Evolutionary conservation across 768 basidiomycete genomes (phyloP).

Genomic region (Russula olivacea): DNA sequence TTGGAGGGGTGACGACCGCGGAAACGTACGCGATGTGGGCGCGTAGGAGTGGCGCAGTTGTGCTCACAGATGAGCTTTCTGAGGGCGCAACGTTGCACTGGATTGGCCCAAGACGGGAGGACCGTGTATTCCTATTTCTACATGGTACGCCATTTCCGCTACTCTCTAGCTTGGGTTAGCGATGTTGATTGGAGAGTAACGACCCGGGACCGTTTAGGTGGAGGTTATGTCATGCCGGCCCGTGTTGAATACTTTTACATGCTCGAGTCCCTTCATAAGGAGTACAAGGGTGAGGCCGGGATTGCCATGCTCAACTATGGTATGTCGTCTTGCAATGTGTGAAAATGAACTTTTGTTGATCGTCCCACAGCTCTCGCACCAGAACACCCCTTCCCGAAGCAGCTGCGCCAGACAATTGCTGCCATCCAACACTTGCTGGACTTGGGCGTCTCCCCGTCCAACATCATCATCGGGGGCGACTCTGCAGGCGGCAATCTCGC

Average conservation of each 20-base stretch:
- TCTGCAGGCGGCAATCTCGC: conserved; percentile 19
- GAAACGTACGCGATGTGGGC: not conserved
- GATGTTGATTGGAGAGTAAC: not conserved
- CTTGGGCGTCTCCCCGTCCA: conserved; percentile 20
- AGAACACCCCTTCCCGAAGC: not conserved
- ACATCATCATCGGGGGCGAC: conserved; percentile 23
- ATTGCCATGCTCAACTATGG: conserved; percentile 9
- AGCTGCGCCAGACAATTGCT: conserved; percentile 6
- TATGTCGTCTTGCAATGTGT: not conserved
- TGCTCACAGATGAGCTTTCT: conserved; percentile 2
- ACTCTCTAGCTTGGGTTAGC: no score
- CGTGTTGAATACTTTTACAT: not conserved
- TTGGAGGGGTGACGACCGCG: not conserved
- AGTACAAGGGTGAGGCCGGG: conserved; percentile 2
- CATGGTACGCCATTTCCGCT: not conserved
- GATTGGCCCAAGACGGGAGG: conserved; percentile 5
- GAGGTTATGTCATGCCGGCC: conserved; percentile 2
- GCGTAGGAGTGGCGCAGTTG: not conserved
- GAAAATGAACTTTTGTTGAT: not conserved
- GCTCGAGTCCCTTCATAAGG: conserved; percentile 7
- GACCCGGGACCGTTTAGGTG: conserved; percentile 1
- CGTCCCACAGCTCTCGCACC: not conserved
- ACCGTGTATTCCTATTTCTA: conserved; percentile 12
- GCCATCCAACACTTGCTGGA: conserved; percentile 24
- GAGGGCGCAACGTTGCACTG: conserved; percentile 13